Percentiles rank a stretch among this genome's conserved stretches.
Evolutionary conservation across 331 rosid species (phyloP).

Genomic region (Pyrus hybrid): DNA sequence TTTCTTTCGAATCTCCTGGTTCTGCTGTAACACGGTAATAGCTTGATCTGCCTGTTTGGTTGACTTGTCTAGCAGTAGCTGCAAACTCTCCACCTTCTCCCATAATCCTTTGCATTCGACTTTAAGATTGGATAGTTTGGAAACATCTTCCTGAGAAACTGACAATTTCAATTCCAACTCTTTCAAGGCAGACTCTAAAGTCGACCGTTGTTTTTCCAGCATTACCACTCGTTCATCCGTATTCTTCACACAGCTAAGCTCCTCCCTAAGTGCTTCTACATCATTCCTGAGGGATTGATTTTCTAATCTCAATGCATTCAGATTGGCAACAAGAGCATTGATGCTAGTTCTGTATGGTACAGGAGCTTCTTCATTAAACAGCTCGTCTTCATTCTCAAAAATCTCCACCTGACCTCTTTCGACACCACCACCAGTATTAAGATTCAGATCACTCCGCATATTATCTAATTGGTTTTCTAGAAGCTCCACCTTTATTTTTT

Average conservation of each 20-base stretch:
- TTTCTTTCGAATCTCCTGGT: conserved; percentile 69
- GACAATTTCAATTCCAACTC: conserved; percentile 61
- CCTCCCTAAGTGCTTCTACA: conserved; percentile 43
- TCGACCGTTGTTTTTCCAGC: conserved; percentile 63
- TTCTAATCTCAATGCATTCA: conserved; percentile 64
- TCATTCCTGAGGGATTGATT: conserved; percentile 51
- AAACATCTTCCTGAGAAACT: conserved; percentile 59
- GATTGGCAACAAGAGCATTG: conserved; percentile 37
- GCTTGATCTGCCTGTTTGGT: conserved; percentile 74
- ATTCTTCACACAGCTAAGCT: conserved; percentile 39
- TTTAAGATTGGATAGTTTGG: conserved; percentile 47
- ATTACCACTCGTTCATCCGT: conserved; percentile 48
- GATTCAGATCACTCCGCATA: conserved; percentile 39
- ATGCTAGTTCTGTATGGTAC: conserved; percentile 18
- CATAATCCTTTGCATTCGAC: conserved; percentile 52
- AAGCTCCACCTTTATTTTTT: conserved; percentile 56
- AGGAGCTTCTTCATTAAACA: conserved; percentile 17
- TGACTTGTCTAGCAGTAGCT: conserved; percentile 57
- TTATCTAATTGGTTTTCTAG: conserved; percentile 56
- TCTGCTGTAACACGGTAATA: conserved; percentile 53
- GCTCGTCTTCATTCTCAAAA: conserved; percentile 16
- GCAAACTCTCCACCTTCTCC: conserved; percentile 66
- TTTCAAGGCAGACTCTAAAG: conserved; percentile 56
- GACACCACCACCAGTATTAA: conserved; percentile 17
- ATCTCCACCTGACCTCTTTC: conserved; percentile 28